Conservation (phyloP, 768 basidiomycete genomes). For the Lyophyllum shimeji region DNA sequence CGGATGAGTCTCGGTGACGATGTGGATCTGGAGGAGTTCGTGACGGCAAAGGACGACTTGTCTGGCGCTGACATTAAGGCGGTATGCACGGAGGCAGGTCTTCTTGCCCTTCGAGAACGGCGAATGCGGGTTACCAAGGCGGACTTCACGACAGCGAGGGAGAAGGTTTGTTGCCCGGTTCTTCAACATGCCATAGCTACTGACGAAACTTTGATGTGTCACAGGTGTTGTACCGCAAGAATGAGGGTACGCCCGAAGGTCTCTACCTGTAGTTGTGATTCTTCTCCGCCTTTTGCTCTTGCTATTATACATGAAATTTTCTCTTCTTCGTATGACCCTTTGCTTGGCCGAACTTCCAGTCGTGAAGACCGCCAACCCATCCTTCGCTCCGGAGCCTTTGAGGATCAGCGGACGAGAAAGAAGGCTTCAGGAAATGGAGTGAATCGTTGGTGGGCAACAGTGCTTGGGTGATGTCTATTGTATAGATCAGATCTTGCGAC, state of each 20-base stretch:
- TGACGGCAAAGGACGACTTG: slow-evolving; percentile 93
- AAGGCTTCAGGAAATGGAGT: too few relatives aligned
- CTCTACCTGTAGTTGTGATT: slow-evolving; percentile 62
- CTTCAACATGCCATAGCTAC: not conserved
- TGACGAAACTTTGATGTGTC: slow-evolving; percentile 10
- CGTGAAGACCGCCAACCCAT: too few relatives aligned
- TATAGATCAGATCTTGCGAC: too few relatives aligned
- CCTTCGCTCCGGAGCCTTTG: too few relatives aligned
- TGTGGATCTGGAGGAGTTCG: slow-evolving; percentile 94
- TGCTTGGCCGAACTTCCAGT: too few relatives aligned
- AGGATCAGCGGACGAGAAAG: too few relatives aligned
- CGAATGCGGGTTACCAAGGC: slow-evolving; percentile 92
- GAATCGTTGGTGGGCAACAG: too few relatives aligned
- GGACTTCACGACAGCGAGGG: slow-evolving; percentile 88
- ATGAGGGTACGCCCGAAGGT: slow-evolving; percentile 93
- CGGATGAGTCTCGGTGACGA: slow-evolving; percentile 89
- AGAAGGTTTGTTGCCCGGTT: slow-evolving; percentile 64
- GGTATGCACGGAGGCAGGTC: slow-evolving; percentile 97
- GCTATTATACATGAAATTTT: slow-evolving; percentile 10
- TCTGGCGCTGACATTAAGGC: slow-evolving; percentile 99
- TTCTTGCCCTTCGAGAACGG: slow-evolving; percentile 90
- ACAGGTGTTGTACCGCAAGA: slow-evolving; percentile 91
- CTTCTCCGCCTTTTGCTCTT: slow-evolving; percentile 7
- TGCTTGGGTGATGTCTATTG: too few relatives aligned
- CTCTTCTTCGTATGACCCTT: not conserved